phyloP scores from a whole-genome alignment of 768 basidiomycete genomes.

The Tricholoma furcatifolium region DNA sequence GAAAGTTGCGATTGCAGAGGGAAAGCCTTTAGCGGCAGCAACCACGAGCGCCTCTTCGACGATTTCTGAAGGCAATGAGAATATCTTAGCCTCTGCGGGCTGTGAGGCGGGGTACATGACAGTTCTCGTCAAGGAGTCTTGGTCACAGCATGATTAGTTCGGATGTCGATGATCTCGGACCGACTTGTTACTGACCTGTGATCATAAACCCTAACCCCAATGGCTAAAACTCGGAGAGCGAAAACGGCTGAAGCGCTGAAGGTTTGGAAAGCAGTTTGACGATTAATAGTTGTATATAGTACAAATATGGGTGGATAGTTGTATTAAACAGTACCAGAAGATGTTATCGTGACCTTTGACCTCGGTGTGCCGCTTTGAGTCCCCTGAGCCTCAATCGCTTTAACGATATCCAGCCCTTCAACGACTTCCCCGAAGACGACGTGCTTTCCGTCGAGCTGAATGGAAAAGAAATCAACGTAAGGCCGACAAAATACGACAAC shows the following conservation, averaged over 20 bases:
- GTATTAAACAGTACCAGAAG: slow-evolving; percentile 46
- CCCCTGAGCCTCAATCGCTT: slow-evolving; percentile 51
- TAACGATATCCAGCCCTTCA: slow-evolving; percentile 64
- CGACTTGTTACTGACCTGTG: slow-evolving; percentile 1
- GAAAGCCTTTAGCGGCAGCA: slow-evolving; percentile 13
- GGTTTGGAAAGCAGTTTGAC: background rate
- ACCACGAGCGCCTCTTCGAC: slow-evolving; percentile 18
- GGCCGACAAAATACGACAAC: background rate
- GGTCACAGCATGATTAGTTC: background rate
- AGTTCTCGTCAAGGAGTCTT: background rate
- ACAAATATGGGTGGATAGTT: background rate
- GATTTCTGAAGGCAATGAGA: slow-evolving; percentile 17
- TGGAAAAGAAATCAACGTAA: background rate
- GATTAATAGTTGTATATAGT: background rate
- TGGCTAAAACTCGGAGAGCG: background rate
- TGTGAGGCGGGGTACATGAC: slow-evolving; percentile 8
- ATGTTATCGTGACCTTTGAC: slow-evolving; percentile 54
- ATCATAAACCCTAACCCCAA: background rate
- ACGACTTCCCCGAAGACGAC: slow-evolving; percentile 74
- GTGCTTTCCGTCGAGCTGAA: slow-evolving; percentile 59
- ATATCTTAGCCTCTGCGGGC: slow-evolving; percentile 7
- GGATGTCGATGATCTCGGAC: background rate
- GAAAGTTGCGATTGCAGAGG: slow-evolving; percentile 15
- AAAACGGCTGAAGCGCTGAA: background rate
- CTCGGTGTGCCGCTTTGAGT: slow-evolving; percentile 35